Base-by-base conservation (phyloP, 352 stramenopile species). In the Pythium pyrilobum region DNA sequence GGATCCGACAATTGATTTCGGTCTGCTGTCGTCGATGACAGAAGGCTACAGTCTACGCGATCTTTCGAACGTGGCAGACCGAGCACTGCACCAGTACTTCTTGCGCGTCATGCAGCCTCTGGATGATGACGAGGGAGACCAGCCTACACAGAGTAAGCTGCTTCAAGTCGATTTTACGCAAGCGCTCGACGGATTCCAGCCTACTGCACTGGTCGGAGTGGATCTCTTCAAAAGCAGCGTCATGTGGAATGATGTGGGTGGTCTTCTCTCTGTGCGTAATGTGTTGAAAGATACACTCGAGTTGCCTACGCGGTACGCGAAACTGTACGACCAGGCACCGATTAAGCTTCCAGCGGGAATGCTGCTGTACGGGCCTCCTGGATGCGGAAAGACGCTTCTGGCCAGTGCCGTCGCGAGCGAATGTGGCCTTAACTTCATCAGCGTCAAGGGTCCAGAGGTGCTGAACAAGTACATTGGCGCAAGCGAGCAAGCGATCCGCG, bases 391-490 rank as follows among this genome's bases (percentile, higher is more conserved):
- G 56, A 96, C 88, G 15, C 56, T 95, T 20, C 54, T 96, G 2
- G 87, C 85, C n/a, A 88, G 85, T 28, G 87, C 87, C 0, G 79
- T 96, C 9, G 87, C 87, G 4, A 85, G 85, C 57, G 87, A 95
- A 66, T 93, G 79, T 25, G 85, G 87, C 0, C 71, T 93, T 41
- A 94, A 93, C 54, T 96, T 96, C 52, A 92, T 96, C 62, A 90
- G 81, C 44, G 82, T 96, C n/a, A 96, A 95, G 54, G 87, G 87
- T 0, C 82, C 85, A 0, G 87, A 96, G 54, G 79, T 96, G 21
- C 64, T 96, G 23, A 90, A 92, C 77, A 96, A 96, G 66, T 95
- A 96, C 57, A 90, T 96, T 48, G 88, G 88, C 33, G 88, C 83
- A 0, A 96, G 86, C 49, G 88, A 97, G 55, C 91, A 93, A 40